Evolutionary conservation across 1,284 basidiomycete species (phyloP).

Genomic region (Malassezia equina): DNA sequence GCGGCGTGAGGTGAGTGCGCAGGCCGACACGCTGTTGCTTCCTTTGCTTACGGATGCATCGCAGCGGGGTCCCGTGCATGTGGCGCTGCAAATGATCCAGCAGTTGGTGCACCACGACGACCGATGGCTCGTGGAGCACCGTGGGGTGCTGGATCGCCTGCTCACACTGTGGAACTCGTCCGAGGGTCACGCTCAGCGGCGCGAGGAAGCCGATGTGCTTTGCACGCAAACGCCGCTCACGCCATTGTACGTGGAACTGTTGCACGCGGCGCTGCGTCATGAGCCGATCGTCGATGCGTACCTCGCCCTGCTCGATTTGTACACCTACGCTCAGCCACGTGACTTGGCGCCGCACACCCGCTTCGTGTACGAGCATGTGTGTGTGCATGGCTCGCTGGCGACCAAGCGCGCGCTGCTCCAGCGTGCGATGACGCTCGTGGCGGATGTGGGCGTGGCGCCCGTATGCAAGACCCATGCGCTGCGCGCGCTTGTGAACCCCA

Average conservation of each 20-base stretch:
- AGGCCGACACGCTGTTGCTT: constrained; percentile 24
- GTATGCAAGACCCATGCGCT: constrained; percentile 76
- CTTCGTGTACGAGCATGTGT: constrained; percentile 80
- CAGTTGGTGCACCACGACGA: constrained; percentile 61
- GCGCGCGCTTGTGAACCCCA: constrained; percentile 79
- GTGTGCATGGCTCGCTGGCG: constrained; percentile 53
- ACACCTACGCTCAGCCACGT: constrained; percentile 65
- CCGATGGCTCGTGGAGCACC: constrained; percentile 59
- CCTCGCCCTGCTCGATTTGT: constrained; percentile 76
- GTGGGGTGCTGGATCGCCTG: constrained; percentile 42
- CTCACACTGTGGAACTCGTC: constrained; percentile 47
- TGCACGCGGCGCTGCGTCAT: constrained; percentile 51
- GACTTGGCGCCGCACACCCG: constrained; percentile 71
- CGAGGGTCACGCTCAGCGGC: constrained; percentile 25
- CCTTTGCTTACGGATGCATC: constrained; percentile 33
- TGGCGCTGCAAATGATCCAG: constrained; percentile 61
- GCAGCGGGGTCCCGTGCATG: constrained; percentile 20
- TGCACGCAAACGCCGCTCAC: constrained; percentile 22
- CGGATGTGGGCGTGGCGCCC: constrained; percentile 60
- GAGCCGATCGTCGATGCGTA: constrained; percentile 72
- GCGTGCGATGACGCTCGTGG: constrained; percentile 77
- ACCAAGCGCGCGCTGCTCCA: constrained; percentile 74
- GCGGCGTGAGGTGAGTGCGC: constrained; percentile 26
- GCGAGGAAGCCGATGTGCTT: constrained; percentile 28
- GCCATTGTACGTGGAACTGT: constrained; percentile 63